Conservation (phyloP, 2,329 filamentous ascomycete species). For the Aureobasidium sp. region DNA sequence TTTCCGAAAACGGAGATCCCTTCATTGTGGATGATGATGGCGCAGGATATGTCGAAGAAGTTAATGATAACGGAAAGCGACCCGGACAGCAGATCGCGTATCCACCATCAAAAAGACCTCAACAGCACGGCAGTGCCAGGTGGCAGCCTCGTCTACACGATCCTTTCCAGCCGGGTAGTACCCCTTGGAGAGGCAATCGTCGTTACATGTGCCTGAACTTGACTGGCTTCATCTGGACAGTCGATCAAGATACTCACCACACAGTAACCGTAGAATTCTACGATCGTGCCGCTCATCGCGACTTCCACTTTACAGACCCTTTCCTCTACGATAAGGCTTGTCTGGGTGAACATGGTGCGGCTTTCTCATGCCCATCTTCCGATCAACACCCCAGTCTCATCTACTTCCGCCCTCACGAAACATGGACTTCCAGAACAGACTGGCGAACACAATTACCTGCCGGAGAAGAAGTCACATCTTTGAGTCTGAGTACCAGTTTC, state of each 20-base stretch:
- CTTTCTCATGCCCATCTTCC: conserved; percentile 71
- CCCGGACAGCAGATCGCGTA: conserved; percentile 30
- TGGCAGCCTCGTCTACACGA: conserved; percentile 65
- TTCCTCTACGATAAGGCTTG: conserved; percentile 96
- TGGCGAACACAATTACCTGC: conserved; percentile 83
- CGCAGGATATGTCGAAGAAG: conserved; percentile 68
- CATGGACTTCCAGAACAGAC: conserved; percentile 84
- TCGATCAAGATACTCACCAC: conserved; percentile 80
- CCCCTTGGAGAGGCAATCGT: conserved; percentile 89
- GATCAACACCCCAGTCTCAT: conserved; percentile 64
- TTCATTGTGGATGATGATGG: conserved; percentile 96
- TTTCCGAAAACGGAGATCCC: conserved; percentile 55
- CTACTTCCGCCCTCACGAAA: conserved; percentile 97
- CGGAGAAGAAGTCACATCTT: conserved; percentile 77
- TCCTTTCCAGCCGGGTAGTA: conserved; percentile 87
- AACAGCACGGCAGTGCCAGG: conserved; percentile 13
- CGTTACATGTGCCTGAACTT: conserved; percentile 91
- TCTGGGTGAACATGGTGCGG: conserved; percentile 69
- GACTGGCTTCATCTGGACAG: conserved; percentile 92
- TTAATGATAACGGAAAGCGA: conserved; percentile 57
- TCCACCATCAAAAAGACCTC: conserved; percentile 43
- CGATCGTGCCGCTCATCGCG: conserved; percentile 81
- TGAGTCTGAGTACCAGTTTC: conserved; percentile 86
- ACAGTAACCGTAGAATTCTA: conserved; percentile 98
- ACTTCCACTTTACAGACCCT: conserved; percentile 96